A percentile compares a stretch with the other conserved stretches of the same genome.
phyloP scores from a whole-genome alignment of 2,329 filamentous ascomycete species.

The Scolecobasidium constrictum region DNA sequence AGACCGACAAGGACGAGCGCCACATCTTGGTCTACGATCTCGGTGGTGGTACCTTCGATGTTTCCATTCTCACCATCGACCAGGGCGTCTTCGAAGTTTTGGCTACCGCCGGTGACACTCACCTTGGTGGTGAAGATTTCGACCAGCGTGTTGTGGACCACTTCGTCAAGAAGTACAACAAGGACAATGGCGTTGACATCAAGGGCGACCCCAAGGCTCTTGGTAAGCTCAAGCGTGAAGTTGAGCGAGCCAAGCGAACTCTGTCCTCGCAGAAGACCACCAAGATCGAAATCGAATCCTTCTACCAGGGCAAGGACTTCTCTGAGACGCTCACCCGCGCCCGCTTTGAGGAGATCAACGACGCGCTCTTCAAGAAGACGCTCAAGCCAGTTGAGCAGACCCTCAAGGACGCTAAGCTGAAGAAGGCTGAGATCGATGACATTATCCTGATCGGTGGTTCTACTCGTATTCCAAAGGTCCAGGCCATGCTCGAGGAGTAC shows the following conservation, averaged over 20 bases:
- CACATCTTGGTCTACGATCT: slow-evolving; percentile 99
- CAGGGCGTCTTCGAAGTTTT: slow-evolving; percentile 99
- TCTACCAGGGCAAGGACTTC: slow-evolving; percentile 95
- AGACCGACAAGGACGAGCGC: slow-evolving; percentile 90
- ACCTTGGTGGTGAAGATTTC: slow-evolving; percentile 92
- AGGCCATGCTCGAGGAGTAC: slow-evolving; percentile 88
- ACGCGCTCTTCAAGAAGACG: slow-evolving; percentile 98
- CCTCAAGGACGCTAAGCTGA: slow-evolving; percentile 93
- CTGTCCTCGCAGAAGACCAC: slow-evolving; percentile 48
- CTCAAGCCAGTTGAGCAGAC: slow-evolving; percentile 98
- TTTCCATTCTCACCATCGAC: slow-evolving; percentile 96
- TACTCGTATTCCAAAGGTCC: slow-evolving; percentile 98
- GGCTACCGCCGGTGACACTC: slow-evolving; percentile 95
- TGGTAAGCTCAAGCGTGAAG: slow-evolving; percentile 99
- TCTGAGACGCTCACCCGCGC: slow-evolving; percentile 95
- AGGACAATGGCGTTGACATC: slow-evolving; percentile 88
- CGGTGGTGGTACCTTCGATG: slow-evolving; percentile 99
- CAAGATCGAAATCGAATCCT: slow-evolving; percentile 52
- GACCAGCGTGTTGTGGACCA: slow-evolving; percentile 95
- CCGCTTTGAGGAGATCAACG: slow-evolving; percentile 99
- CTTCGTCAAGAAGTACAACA: slow-evolving; percentile 97
- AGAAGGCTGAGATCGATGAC: slow-evolving; percentile 90
- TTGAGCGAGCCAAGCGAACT: slow-evolving; percentile 98
- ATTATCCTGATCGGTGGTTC: slow-evolving; percentile 98
- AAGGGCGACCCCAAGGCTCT: slow-evolving; percentile 94